Evolutionary conservation across 1,284 basidiomycete species (phyloP), one percentile per base, ranked within the genome.

Genomic region (Pholiota adiposa): DNA sequence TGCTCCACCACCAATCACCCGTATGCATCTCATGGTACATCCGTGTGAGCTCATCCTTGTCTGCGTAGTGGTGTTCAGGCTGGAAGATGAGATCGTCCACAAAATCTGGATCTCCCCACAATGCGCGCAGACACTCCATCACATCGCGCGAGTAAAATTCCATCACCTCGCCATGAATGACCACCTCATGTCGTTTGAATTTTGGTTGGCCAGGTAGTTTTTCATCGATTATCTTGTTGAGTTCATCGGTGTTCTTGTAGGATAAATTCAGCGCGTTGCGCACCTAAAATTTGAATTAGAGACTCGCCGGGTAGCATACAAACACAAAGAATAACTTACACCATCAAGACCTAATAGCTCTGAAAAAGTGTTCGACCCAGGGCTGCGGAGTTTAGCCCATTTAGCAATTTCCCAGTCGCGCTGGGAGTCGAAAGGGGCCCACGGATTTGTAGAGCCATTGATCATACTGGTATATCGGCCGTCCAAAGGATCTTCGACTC

Each of bases 311-410:
- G n/a, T n/a, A n/a, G n/a, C n/a, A n/a, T n/a, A n/a, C n/a, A n/a
- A 21, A 56, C 12, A 52, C 41, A 11, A 50, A 16, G 27, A 1
- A 29, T 7, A 3, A 61, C 61, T 19, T 50, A 66, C 65, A n/a
- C 62, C 67, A 11, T 61, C 55, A 43, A 75, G 73, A 18, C 51
- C 33, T 38, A 74, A 59, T 6, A 75, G 60, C 18, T 75, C 69
- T 0, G 67, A 56, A 46, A 74, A 68, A 4, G 72, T 73, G 4
- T 67, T 73, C 4, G 72, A 73, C 8, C 70, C 64, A 1, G 69
- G 62, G 0, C 73, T 70, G 12, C 65, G 66, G 8, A 70, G 52
- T 54, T 74, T 75, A 9, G 73, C 73, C 74, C 74, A 77, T 8
- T 44, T 31, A 1, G 70, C 74, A 33, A 75, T 52, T 33, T 73